phyloP scores from a whole-genome alignment of 2,329 filamentous ascomycete species.

The Pseudopithomyces chartarum region DNA sequence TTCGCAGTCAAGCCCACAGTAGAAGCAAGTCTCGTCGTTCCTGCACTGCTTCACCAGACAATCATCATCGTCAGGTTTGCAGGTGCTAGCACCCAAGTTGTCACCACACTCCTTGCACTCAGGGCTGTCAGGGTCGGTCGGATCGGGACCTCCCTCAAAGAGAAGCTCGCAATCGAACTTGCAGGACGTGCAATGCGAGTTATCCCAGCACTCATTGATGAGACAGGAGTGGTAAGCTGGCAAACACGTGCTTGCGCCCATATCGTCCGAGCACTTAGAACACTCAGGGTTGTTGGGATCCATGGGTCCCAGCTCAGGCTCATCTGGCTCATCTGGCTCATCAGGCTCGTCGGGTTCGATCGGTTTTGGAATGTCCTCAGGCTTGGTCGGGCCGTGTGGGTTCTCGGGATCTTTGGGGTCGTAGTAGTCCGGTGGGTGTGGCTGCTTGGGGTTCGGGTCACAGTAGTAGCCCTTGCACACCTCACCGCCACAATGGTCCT shows the following conservation, averaged over 20 bases:
- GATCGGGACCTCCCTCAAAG: conserved; percentile 2
- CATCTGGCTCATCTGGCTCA: not conserved
- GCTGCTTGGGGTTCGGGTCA: conserved; percentile 4
- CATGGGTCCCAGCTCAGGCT: not conserved
- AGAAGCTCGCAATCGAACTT: not conserved
- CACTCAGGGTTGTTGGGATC: conserved; percentile 5
- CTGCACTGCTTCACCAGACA: not conserved
- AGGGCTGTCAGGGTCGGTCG: conserved; percentile 1
- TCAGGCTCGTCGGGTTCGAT: not conserved
- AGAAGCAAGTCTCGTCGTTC: not conserved
- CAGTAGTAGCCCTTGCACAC: conserved; percentile 4
- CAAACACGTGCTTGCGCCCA: not conserved
- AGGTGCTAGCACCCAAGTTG: conserved; percentile 2
- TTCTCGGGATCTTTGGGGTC: conserved; percentile 6
- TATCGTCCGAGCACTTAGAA: not conserved
- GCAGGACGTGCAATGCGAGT: conserved; percentile 2
- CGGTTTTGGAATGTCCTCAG: conserved; percentile 4
- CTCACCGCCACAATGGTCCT: conserved; percentile 3
- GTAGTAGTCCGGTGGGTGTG: conserved; percentile 5
- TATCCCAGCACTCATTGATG: not conserved
- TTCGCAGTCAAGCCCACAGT: not conserved
- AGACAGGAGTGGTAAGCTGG: not conserved
- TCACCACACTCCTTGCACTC: not conserved
- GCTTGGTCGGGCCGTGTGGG: conserved; percentile 2
- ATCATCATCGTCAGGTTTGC: not conserved